Evolutionary conservation across 139 green algal species (phyloP).

Genomic region (Desmodesmus armatus): DNA sequence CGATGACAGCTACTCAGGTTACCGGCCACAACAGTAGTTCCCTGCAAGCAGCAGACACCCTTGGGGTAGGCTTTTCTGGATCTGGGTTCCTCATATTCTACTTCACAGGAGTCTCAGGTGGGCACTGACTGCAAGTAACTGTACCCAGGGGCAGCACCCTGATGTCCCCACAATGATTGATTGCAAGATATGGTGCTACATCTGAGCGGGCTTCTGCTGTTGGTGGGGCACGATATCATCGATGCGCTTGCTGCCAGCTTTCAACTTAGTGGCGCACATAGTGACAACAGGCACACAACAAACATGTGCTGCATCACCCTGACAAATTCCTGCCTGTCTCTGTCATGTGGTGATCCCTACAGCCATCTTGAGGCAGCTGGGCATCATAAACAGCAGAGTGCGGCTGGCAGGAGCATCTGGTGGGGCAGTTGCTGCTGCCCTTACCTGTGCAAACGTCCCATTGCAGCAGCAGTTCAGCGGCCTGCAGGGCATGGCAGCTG

Average conservation of each 20-base stretch:
- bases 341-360: no score
- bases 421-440: not conserved
- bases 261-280: no score
- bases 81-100: slow-evolving; percentile 31
- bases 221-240: no score
- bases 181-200: no score
- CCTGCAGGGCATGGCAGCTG: not conserved
- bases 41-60: not conserved
- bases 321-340: not conserved
- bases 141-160: no score
- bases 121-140: no score
- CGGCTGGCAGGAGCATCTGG: not conserved
- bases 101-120: no score
- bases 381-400: slow-evolving; percentile 21
- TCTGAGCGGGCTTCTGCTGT: no score
- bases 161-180: no score
- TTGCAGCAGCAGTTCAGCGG: not conserved
- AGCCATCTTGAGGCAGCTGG: not conserved
- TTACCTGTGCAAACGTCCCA: not conserved
- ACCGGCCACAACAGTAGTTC: slow-evolving; percentile 5
- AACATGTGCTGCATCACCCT: not conserved
- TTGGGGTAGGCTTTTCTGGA: slow-evolving; percentile 18
- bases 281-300: no score
- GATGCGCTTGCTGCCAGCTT: no score
- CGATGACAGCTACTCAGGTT: no score